Evolutionary conservation across 345 rosid genomes (phyloP).

Genomic region (Eutrema japonicum): DNA sequence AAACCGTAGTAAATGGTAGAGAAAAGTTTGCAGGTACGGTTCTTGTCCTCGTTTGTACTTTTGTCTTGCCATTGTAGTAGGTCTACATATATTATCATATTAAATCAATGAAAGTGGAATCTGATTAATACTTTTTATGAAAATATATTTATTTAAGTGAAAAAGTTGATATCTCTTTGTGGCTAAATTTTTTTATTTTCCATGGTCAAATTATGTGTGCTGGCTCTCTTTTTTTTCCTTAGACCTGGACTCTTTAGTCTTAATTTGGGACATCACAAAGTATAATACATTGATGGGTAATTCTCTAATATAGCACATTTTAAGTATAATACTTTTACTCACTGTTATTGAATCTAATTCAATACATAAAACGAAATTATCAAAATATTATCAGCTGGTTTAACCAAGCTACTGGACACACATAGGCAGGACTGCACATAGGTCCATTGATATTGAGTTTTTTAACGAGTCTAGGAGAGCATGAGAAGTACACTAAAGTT

Average conservation of each 20-base stretch:
- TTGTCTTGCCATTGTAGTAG: constrained; percentile 6
- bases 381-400: neutral
- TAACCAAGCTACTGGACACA: neutral
- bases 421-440: neutral
- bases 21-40: constrained; percentile 38
- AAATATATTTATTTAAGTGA: neutral
- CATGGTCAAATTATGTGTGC: constrained; percentile 43
- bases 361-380: too few species aligned
- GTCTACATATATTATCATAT: constrained; percentile 14
- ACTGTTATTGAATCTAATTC: neutral
- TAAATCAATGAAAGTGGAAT: constrained; percentile 29
- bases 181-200: neutral
- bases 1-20: constrained; percentile 12
- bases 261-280: constrained; percentile 2
- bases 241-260: constrained; percentile 32
- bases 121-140: constrained; percentile 26
- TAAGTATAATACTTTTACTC: neutral
- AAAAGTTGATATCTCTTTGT: constrained; percentile 5
- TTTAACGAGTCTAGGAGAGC: neutral
- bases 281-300: neutral
- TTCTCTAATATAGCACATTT: too few species aligned
- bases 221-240: constrained; percentile 4
- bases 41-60: constrained; percentile 41
- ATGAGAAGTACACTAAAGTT: neutral
- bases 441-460: neutral